Conservation (phyloP, 257 asterid species). For the Nicotiana sylvestris region DNA sequence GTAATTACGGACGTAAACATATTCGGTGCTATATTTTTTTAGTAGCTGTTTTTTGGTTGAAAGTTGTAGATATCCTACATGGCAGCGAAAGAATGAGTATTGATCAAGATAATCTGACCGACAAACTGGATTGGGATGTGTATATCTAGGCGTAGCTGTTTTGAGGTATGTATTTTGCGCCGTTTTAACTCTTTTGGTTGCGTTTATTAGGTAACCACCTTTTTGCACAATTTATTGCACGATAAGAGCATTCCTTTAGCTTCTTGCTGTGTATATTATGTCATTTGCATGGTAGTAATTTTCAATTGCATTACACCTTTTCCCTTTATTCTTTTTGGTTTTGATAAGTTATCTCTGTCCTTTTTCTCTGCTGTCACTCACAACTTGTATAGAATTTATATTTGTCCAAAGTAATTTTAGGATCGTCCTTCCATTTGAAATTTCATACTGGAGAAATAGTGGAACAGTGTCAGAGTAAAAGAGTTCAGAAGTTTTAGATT, state of each 20-base stretch:
- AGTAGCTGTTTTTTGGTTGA: background rate
- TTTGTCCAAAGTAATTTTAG: background rate
- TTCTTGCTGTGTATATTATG: background rate
- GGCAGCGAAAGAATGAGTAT: background rate
- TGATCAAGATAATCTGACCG: background rate
- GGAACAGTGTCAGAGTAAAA: background rate
- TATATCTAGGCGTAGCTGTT: background rate
- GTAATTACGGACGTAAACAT: constrained; percentile 1
- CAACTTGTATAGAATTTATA: background rate
- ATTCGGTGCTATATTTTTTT: background rate
- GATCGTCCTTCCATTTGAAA: background rate
- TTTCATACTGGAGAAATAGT: background rate
- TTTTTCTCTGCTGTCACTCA: background rate
- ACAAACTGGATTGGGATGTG: background rate
- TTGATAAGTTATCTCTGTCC: background rate
- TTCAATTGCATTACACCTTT: background rate
- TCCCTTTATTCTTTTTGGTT: background rate
- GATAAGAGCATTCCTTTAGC: background rate
- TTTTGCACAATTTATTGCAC: background rate
- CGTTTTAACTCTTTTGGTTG: background rate
- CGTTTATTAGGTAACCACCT: background rate
- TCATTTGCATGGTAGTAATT: background rate
- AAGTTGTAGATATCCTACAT: constrained; percentile 7
- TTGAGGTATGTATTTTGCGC: background rate
- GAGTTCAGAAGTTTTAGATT: background rate